A percentile compares a stretch with the other conserved stretches of the same genome.
Evolutionary conservation across 345 rosid genomes (phyloP).

Genomic region (Ceriops decandra): DNA sequence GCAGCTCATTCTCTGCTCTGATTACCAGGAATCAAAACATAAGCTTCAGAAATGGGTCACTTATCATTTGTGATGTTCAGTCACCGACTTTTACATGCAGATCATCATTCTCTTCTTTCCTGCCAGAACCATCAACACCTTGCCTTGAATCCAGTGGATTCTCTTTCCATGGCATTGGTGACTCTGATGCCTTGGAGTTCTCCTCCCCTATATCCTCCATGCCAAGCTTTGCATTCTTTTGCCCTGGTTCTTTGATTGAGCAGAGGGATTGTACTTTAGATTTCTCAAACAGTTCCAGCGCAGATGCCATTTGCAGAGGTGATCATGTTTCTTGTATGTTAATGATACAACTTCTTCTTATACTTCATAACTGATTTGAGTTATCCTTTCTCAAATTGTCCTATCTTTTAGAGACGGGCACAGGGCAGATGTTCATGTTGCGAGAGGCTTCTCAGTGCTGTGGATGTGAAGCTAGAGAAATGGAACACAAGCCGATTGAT

Average conservation of each 20-base stretch:
- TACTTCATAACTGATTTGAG: neutral
- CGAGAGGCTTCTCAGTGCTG: conserved; percentile 24
- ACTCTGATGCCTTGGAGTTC: conserved; percentile 34
- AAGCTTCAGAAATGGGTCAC: conserved; percentile 50
- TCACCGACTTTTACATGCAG: conserved; percentile 44
- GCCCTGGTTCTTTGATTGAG: conserved; percentile 30
- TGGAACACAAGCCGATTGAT: conserved; percentile 30
- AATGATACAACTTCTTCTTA: neutral
- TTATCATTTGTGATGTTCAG: conserved; percentile 27
- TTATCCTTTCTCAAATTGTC: neutral
- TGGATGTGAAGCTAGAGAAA: conserved; percentile 26
- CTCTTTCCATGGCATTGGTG: conserved; percentile 33
- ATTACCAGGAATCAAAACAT: conserved; percentile 50
- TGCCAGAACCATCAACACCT: conserved; percentile 40
- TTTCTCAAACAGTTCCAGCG: conserved; percentile 14
- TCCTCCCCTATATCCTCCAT: conserved; percentile 43
- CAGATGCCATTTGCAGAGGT: conserved; percentile 34
- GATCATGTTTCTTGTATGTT: conserved; percentile 13
- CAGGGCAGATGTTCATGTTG: conserved; percentile 26
- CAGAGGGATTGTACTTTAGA: conserved; percentile 20
- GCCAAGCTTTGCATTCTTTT: conserved; percentile 61
- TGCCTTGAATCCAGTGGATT: conserved; percentile 34
- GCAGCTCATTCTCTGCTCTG: conserved; percentile 33
- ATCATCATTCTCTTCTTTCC: conserved; percentile 47
- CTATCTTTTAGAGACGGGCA: conserved; percentile 20